Conservation (phyloP, 371 early-diverging fungal species). For the Blakeslea trispora region DNA sequence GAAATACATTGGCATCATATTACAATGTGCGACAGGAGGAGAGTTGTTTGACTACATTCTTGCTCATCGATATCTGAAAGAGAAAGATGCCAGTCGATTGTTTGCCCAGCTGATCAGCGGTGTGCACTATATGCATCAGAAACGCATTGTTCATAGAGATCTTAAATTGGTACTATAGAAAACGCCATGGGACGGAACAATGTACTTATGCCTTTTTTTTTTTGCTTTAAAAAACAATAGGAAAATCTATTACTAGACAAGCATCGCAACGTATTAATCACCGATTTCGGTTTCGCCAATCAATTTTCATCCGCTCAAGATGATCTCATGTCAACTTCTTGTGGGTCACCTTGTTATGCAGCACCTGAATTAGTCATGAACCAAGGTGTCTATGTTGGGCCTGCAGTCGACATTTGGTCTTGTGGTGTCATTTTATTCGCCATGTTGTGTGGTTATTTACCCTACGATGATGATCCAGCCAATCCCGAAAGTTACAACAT, state of each 20-base stretch:
- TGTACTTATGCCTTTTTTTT: constrained; percentile 17
- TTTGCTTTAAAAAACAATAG: constrained; percentile 31
- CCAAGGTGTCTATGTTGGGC: constrained; percentile 94
- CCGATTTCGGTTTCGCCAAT: constrained; percentile 99
- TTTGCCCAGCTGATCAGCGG: constrained; percentile 96
- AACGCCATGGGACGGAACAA: too few relatives aligned
- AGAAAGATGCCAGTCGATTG: constrained; percentile 86
- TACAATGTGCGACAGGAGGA: constrained; percentile 95
- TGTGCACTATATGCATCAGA: constrained; percentile 85
- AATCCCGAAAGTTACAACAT: constrained; percentile 75
- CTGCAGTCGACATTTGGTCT: constrained; percentile 95
- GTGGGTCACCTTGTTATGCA: constrained; percentile 98
- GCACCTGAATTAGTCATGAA: constrained; percentile 96
- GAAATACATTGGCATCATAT: constrained; percentile 92
- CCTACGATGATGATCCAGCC: constrained; percentile 81
- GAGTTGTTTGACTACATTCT: constrained; percentile 97
- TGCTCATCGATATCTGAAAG: constrained; percentile 89
- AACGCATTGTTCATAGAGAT: constrained; percentile 94
- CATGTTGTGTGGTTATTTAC: constrained; percentile 79
- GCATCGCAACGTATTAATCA: constrained; percentile 88
- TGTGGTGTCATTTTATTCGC: constrained; percentile 91
- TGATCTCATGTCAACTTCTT: constrained; percentile 86
- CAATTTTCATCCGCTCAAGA: constrained; percentile 65
- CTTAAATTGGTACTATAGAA: constrained; percentile 94
- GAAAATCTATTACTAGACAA: constrained; percentile 91